Conservation (phyloP, 2,329 filamentous ascomycete genomes). For the Aspergillus ibericus region DNA sequence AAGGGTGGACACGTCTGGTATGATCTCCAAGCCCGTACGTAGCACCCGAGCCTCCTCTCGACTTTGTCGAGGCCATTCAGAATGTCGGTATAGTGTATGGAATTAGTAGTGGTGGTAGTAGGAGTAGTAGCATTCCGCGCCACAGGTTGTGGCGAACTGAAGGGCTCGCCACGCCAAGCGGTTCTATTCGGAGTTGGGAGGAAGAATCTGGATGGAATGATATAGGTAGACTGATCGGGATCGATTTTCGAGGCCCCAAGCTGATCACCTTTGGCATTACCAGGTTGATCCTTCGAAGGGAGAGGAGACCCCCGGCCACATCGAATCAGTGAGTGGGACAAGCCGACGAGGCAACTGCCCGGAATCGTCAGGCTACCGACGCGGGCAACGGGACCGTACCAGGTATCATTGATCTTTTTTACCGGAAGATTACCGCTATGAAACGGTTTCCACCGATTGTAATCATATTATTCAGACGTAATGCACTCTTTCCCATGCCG, state of each 20-base stretch:
- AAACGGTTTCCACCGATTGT: neutral
- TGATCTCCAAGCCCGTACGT: neutral
- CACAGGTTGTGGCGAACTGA: too few species aligned
- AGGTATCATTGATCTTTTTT: neutral
- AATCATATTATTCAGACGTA: too few species aligned
- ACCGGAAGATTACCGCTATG: neutral
- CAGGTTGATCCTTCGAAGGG: neutral
- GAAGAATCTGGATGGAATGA: neutral
- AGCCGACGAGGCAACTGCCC: neutral
- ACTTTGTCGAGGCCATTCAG: too few species aligned
- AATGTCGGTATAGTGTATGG: too few species aligned
- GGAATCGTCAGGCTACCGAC: slow-evolving; percentile 1
- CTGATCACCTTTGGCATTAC: neutral
- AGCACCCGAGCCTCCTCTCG: too few species aligned
- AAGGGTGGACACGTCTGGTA: neutral
- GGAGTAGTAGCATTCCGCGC: too few species aligned
- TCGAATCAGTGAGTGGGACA: neutral
- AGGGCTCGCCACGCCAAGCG: neutral
- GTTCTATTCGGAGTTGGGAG: neutral
- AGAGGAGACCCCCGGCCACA: neutral
- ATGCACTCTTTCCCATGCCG: neutral
- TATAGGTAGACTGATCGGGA: neutral
- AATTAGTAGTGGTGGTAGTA: too few species aligned
- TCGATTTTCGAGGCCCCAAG: neutral
- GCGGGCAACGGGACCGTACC: neutral